These are phyloP conservation scores for Backusella australiensis DNA, from an alignment of 192 early-diverging fungal species.

Conservation along the genomic window DNA sequence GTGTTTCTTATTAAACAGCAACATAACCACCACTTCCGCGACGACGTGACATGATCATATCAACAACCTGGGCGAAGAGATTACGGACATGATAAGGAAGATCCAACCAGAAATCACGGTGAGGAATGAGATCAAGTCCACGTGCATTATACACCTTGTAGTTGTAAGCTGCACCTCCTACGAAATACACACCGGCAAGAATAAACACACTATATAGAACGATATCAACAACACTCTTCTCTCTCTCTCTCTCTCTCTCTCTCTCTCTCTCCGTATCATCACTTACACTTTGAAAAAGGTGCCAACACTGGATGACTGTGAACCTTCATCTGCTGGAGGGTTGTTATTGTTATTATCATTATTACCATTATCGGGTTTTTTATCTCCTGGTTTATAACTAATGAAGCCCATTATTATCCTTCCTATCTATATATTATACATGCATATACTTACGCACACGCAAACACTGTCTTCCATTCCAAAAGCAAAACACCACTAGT, in stretches of 20 bases:
- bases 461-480: constrained; percentile 22
- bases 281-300: constrained; percentile 22
- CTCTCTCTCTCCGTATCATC: neutral
- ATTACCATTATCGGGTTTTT: constrained; percentile 1
- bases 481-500: constrained; percentile 7
- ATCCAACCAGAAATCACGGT: constrained; percentile 35
- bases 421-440: neutral
- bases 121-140: constrained; percentile 34
- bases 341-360: neutral
- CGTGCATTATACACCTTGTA: constrained; percentile 36
- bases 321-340: neutral
- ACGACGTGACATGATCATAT: constrained; percentile 25
- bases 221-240: neutral
- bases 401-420: neutral
- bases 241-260: neutral
- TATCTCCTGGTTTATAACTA: constrained; percentile 7
- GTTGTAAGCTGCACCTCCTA: constrained; percentile 36
- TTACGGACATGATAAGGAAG: constrained; percentile 29
- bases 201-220: constrained; percentile 9
- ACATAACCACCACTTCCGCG: constrained; percentile 38
- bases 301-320: constrained; percentile 1
- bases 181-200: constrained; percentile 24
- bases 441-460: constrained; percentile 17
- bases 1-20: constrained; percentile 22
- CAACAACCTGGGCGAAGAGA: constrained; percentile 25